phyloP scores from a whole-genome alignment of 371 early-diverging fungal genomes.

The Mortierella sp. region DNA sequence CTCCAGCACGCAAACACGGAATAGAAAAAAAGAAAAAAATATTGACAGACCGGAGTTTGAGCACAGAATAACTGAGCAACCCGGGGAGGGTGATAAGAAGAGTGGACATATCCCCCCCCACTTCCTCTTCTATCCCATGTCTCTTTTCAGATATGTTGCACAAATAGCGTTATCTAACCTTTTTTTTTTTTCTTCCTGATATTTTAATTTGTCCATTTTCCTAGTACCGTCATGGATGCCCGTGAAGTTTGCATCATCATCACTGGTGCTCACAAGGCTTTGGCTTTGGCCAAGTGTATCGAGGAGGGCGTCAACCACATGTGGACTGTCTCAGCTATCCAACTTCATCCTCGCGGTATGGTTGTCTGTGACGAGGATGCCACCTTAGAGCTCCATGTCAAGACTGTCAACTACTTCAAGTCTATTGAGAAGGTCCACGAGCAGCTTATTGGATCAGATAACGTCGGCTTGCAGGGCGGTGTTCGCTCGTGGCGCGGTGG shows the following conservation, averaged over 20 bases:
- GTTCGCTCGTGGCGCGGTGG: constrained; percentile 56
- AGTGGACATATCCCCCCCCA: background rate
- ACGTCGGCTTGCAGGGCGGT: constrained; percentile 81
- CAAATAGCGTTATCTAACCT: constrained; percentile 26
- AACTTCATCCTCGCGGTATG: constrained; percentile 89
- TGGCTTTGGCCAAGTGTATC: constrained; percentile 88
- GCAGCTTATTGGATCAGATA: constrained; percentile 82
- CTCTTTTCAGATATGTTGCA: constrained; percentile 6
- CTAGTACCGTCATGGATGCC: constrained; percentile 88
- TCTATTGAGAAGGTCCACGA: constrained; percentile 91
- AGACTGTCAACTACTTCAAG: constrained; percentile 93
- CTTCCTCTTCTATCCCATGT: background rate
- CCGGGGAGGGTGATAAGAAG: background rate
- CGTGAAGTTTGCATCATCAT: constrained; percentile 89
- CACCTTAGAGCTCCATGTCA: constrained; percentile 90
- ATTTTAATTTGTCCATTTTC: background rate
- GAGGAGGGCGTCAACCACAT: constrained; percentile 92
- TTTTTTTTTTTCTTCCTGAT: background rate
- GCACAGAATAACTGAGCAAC: background rate
- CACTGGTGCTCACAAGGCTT: constrained; percentile 85
- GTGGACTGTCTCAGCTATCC: constrained; percentile 95
- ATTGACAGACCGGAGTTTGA: background rate
- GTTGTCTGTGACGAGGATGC: constrained; percentile 94
- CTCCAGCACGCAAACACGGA: background rate
- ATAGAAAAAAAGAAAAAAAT: background rate